Conservation (phyloP, 805 yeast species). For the Komagataella pastoris region DNA sequence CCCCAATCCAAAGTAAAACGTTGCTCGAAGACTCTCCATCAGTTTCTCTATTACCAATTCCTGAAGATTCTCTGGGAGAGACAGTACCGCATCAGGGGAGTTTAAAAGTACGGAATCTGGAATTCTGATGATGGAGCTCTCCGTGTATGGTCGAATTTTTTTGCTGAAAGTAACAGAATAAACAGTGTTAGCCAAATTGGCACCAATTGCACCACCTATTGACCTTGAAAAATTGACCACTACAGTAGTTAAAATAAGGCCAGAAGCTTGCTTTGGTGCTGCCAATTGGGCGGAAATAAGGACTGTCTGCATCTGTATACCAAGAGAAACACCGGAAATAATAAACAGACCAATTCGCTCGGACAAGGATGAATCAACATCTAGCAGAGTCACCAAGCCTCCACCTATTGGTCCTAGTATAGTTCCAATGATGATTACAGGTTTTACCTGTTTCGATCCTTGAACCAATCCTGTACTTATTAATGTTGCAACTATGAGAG, state of each 20-base stretch:
- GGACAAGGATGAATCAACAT: constrained; percentile 21
- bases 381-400: constrained; percentile 29
- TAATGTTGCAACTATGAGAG: constrained; percentile 26
- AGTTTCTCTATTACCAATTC: constrained; percentile 9
- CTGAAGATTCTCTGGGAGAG: constrained; percentile 5
- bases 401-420: constrained; percentile 28
- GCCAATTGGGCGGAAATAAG: constrained; percentile 30
- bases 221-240: constrained; percentile 29
- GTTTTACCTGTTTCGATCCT: constrained; percentile 25
- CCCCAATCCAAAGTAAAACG: constrained; percentile 26
- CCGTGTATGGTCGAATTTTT: constrained; percentile 4
- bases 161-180: constrained; percentile 18
- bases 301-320: constrained; percentile 31
- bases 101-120: not conserved
- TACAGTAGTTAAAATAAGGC: constrained; percentile 32
- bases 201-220: constrained; percentile 31
- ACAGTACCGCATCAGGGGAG: not conserved
- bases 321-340: constrained; percentile 32
- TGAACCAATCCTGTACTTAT: constrained; percentile 23
- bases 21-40: constrained; percentile 24
- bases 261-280: constrained; percentile 39
- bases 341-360: constrained; percentile 31
- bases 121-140: not conserved
- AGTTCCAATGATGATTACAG: constrained; percentile 23
- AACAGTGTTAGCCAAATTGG: constrained; percentile 27